phyloP scores from a whole-genome alignment of 108 stramenopile genomes.

The Nannochloropsis salina region DNA sequence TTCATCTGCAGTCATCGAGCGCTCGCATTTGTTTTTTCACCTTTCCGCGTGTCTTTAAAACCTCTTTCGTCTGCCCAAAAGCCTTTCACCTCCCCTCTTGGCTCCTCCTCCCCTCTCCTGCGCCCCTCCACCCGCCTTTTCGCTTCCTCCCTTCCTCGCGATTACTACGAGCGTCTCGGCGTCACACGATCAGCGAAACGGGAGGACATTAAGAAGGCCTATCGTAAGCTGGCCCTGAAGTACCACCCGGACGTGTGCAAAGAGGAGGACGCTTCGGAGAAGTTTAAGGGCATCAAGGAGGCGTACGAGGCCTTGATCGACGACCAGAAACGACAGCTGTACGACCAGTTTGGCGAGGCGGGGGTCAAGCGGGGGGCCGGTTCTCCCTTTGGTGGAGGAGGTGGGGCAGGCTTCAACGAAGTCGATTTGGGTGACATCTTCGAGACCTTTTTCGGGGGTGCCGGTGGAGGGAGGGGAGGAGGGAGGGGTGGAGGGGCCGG shows the following conservation, averaged over 20 bases:
- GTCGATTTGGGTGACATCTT: conserved; percentile 93
- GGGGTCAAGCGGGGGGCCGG: conserved; percentile 26
- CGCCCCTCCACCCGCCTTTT: not conserved
- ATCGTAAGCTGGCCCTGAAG: conserved; percentile 64
- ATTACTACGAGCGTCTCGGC: conserved; percentile 1
- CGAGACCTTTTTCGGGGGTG: conserved; percentile 87
- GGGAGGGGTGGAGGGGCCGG: conserved; percentile 48
- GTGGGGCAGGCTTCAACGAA: conserved; percentile 63
- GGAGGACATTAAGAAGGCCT: conserved; percentile 77
- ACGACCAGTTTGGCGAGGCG: conserved; percentile 50
- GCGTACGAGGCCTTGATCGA: conserved; percentile 7
- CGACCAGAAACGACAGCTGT: conserved; percentile 19
- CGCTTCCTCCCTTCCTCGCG: conserved; percentile 14
- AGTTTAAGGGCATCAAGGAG: conserved; percentile 11
- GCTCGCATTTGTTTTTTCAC: no score
- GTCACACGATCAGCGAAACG: not conserved
- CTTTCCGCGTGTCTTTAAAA: no score
- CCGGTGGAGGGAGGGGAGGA: conserved; percentile 61
- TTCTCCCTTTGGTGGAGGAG: conserved; percentile 23
- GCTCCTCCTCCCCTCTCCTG: not conserved
- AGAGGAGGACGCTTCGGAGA: conserved; percentile 3
- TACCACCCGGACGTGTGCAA: conserved; percentile 75
- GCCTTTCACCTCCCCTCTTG: not conserved
- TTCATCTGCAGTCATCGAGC: no score
- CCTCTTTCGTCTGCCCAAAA: not conserved